Evolutionary conservation across 192 early-diverging fungal genomes (phyloP).

Genomic region (Rhizophlyctis rosea): DNA sequence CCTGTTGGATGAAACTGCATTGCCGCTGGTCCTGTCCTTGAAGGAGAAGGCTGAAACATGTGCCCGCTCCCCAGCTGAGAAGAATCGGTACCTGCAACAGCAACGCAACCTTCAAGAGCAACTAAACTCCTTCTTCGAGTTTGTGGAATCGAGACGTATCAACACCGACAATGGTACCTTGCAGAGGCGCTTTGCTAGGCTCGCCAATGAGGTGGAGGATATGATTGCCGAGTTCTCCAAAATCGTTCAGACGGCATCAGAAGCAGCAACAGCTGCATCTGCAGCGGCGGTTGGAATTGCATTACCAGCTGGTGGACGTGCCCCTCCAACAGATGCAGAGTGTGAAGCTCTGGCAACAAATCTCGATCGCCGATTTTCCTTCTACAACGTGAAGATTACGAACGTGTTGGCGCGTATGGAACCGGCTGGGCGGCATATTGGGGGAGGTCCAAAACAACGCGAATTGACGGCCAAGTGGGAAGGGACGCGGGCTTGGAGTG

Average conservation of each 20-base stretch:
- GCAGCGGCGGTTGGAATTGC: slow-evolving; percentile 16
- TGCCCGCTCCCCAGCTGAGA: slow-evolving; percentile 3
- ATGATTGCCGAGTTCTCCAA: slow-evolving; percentile 2
- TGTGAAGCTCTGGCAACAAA: background rate
- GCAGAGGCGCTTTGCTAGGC: slow-evolving; percentile 5
- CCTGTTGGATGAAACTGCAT: slow-evolving; percentile 9
- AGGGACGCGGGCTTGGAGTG: slow-evolving; percentile 3
- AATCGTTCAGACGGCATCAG: slow-evolving; percentile 14
- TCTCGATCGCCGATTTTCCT: background rate
- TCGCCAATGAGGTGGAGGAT: slow-evolving; percentile 7
- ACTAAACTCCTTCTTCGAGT: slow-evolving; percentile 3
- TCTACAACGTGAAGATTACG: slow-evolving; percentile 4
- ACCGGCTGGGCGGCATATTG: too few species aligned
- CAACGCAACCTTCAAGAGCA: slow-evolving; percentile 6
- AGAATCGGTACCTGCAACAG: slow-evolving; percentile 17
- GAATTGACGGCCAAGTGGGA: slow-evolving; percentile 9
- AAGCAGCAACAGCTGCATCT: slow-evolving; percentile 14
- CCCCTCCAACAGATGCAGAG: slow-evolving; percentile 9
- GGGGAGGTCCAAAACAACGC: slow-evolving; percentile 2
- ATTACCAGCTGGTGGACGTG: slow-evolving; percentile 11
- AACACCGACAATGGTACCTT: background rate
- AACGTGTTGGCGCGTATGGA: slow-evolving; percentile 1
- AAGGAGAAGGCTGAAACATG: background rate
- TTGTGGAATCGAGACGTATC: background rate
- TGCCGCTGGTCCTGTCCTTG: background rate